Percentiles rank a stretch among this genome's conserved stretches.
These are phyloP conservation scores for Keqinozyma sinolaborantium DNA, from an alignment of 1,139 yeast genomes.

Conservation along the genomic window DNA sequence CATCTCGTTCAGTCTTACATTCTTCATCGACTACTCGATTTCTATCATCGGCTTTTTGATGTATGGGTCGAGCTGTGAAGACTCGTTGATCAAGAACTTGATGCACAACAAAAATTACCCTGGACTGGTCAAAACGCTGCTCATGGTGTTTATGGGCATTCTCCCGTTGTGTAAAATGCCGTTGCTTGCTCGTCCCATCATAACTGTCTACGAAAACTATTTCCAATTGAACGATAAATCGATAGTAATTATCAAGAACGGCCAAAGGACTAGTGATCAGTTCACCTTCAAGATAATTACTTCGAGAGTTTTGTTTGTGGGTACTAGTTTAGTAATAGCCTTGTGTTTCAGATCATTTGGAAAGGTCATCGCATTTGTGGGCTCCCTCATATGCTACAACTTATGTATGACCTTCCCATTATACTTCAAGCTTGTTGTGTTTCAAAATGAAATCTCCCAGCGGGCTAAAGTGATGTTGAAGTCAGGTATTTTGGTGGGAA, in stretches of 20 bases:
- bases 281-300: conserved; percentile 23
- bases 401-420: conserved; percentile 80
- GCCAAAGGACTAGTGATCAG: conserved; percentile 2
- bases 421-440: conserved; percentile 61
- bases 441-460: conserved; percentile 40
- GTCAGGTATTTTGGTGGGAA: conserved; percentile 43
- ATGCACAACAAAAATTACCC: conserved; percentile 35
- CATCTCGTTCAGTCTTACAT: conserved; percentile 32
- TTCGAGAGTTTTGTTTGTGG: conserved; percentile 18
- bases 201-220: conserved; percentile 35
- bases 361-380: conserved; percentile 76
- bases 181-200: conserved; percentile 34
- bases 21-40: conserved; percentile 27
- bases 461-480: conserved; percentile 37
- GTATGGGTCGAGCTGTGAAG: conserved; percentile 36
- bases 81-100: conserved; percentile 37
- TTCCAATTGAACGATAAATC: conserved; percentile 7
- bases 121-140: conserved; percentile 21
- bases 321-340: conserved; percentile 39
- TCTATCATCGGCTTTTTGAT: conserved; percentile 38
- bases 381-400: conserved; percentile 76
- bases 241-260: conserved; percentile 7
- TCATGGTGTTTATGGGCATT: conserved; percentile 36
- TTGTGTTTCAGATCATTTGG: conserved; percentile 74
- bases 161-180: conserved; percentile 43